Conservation (phyloP, 768 basidiomycete genomes). For the Mycena leptocephala region DNA sequence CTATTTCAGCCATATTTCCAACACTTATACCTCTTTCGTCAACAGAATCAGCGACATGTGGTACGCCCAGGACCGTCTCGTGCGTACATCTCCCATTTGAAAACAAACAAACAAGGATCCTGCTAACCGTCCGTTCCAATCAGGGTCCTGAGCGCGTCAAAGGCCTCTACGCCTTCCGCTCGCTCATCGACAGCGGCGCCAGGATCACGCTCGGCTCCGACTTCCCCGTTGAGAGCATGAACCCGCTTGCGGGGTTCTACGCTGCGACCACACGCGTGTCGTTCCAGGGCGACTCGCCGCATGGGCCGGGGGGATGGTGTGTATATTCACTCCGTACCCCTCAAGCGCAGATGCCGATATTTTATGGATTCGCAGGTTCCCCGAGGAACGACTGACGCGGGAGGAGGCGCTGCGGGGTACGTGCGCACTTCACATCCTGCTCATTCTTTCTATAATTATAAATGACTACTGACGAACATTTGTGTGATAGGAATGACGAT, state of each 20-base stretch:
- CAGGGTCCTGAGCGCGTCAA: constrained; percentile 88
- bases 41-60: constrained; percentile 91
- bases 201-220: constrained; percentile 91
- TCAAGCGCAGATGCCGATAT: background rate
- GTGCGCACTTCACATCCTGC: background rate
- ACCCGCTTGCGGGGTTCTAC: constrained; percentile 92
- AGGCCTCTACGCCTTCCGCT: constrained; percentile 92
- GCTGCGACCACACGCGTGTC: constrained; percentile 87
- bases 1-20: too few species aligned
- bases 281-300: constrained; percentile 85
- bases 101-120: too few species aligned
- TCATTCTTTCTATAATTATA: too few species aligned
- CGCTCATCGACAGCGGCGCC: constrained; percentile 79
- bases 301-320: constrained; percentile 90
- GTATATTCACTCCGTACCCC: too few species aligned
- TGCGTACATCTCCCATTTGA: too few species aligned
- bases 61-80: constrained; percentile 90
- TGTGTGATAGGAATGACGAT: constrained; percentile 86
- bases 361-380: constrained; percentile 68
- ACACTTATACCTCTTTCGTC: too few species aligned
- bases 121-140: too few species aligned
- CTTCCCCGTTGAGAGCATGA: constrained; percentile 94
- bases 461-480: too few species aligned
- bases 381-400: constrained; percentile 81
- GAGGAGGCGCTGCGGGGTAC: constrained; percentile 85